Evolutionary conservation across 371 early-diverging fungal species (phyloP).

Genomic region (Amoeboradix gromovi): DNA sequence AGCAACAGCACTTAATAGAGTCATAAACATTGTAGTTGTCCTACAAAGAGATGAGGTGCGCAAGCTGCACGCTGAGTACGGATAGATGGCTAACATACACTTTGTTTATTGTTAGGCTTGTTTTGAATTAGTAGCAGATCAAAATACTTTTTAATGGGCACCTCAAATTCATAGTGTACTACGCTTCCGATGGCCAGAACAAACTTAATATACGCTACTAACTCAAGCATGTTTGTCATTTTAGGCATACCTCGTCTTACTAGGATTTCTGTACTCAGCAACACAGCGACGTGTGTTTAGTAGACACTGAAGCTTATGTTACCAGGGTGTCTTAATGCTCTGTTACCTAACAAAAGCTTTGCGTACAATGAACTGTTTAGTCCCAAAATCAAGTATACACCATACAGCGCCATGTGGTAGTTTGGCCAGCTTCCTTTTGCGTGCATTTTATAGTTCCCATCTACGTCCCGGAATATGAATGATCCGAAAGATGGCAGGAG

Average conservation of each 20-base stretch:
- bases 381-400: not conserved
- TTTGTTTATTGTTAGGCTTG: too few species aligned
- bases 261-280: not conserved
- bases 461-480: not conserved
- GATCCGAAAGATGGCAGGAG: not conserved
- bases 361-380: not conserved
- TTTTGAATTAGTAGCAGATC: not conserved
- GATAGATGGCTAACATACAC: too few species aligned
- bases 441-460: not conserved
- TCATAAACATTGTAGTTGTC: too few species aligned
- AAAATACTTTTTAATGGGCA: not conserved
- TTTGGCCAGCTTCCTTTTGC: not conserved
- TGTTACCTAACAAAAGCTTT: not conserved
- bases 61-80: too few species aligned
- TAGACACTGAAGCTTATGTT: not conserved
- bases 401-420: not conserved
- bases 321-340: not conserved
- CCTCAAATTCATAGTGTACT: not conserved
- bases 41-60: too few species aligned
- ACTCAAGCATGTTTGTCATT: not conserved
- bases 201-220: not conserved
- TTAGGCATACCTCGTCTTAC: not conserved
- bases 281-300: not conserved
- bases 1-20: too few species aligned
- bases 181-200: not conserved